A percentile compares a stretch with the other conserved stretches of the same genome.
These are phyloP conservation scores for Emydomyces testavorans DNA, from an alignment of 2,329 filamentous ascomycete genomes.

Conservation along the genomic window DNA sequence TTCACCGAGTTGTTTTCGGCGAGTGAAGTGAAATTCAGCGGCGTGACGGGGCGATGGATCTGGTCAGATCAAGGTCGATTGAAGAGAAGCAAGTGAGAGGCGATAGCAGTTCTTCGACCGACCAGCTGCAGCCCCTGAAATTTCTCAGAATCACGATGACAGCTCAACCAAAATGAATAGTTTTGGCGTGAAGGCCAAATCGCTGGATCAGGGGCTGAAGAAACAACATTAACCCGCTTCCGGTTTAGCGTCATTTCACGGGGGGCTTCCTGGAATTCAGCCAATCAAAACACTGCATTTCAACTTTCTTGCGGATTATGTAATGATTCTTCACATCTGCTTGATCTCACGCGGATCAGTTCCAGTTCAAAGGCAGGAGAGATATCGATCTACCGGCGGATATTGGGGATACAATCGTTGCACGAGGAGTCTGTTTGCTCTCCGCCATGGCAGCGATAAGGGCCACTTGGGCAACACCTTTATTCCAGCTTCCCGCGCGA, in stretches of 20 bases:
- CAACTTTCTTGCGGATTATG: too few relatives aligned
- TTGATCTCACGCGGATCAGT: not conserved
- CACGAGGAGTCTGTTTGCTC: not conserved
- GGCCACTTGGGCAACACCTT: constrained; percentile 1
- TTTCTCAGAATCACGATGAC: constrained; percentile 3
- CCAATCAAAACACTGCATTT: not conserved
- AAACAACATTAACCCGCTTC: constrained; percentile 10
- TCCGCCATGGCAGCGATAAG: constrained; percentile 6
- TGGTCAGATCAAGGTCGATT: not conserved
- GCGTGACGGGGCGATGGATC: not conserved
- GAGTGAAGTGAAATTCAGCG: not conserved
- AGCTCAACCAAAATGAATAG: not conserved
- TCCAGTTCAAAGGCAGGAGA: not conserved
- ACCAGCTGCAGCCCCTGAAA: constrained; percentile 11
- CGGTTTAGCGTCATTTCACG: constrained; percentile 4
- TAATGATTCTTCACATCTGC: not conserved
- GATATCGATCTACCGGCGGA: not conserved
- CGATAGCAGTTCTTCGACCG: too few relatives aligned
- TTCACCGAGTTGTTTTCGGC: constrained; percentile 5
- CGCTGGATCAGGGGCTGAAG: constrained; percentile 12
- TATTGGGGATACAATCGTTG: not conserved
- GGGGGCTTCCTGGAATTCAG: not conserved
- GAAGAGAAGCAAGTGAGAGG: not conserved
- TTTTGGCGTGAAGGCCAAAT: constrained; percentile 5
- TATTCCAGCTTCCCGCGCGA: constrained; percentile 3